Percentiles rank a stretch among this genome's conserved stretches.
phyloP scores from a whole-genome alignment of 2,329 filamentous ascomycete species.

The Aspergillus sergii region DNA sequence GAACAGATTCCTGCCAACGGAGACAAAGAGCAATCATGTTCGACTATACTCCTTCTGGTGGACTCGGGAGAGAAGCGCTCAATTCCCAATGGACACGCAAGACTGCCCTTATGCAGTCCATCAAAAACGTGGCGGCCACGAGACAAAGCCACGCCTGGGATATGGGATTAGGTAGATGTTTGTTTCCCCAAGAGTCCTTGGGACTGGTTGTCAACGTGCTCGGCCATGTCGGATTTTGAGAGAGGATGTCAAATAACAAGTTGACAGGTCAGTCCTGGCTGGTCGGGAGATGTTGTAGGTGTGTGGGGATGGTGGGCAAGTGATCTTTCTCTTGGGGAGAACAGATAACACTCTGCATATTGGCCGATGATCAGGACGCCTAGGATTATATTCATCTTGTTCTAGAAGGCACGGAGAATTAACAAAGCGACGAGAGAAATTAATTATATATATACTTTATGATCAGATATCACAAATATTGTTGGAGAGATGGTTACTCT shows the following conservation, averaged over 20 bases:
- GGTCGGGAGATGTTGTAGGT: not conserved
- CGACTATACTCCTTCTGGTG: not conserved
- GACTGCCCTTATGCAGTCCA: slow-evolving; percentile 11
- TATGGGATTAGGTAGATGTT: slow-evolving; percentile 2
- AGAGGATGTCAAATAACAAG: not conserved
- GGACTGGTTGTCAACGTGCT: slow-evolving; percentile 7
- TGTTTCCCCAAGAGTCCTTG: not conserved
- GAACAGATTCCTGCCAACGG: not conserved
- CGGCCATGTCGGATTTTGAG: not conserved
- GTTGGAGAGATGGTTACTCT: not conserved
- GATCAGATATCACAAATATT: not conserved
- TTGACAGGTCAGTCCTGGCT: not conserved
- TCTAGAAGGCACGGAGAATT: not conserved
- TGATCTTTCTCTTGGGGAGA: not conserved
- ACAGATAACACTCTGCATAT: not conserved
- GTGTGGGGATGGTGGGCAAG: not conserved
- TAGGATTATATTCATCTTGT: not conserved
- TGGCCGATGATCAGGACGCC: not conserved
- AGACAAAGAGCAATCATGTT: not conserved
- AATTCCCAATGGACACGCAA: not conserved
- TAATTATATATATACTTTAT: not conserved
- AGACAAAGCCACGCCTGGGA: slow-evolving; percentile 21
- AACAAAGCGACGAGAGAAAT: not conserved
- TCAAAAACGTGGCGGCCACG: slow-evolving; percentile 39
- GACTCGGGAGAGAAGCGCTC: not conserved